phyloP scores from a whole-genome alignment of 2,329 filamentous ascomycete species.

The Mollisiaceae sp. region DNA sequence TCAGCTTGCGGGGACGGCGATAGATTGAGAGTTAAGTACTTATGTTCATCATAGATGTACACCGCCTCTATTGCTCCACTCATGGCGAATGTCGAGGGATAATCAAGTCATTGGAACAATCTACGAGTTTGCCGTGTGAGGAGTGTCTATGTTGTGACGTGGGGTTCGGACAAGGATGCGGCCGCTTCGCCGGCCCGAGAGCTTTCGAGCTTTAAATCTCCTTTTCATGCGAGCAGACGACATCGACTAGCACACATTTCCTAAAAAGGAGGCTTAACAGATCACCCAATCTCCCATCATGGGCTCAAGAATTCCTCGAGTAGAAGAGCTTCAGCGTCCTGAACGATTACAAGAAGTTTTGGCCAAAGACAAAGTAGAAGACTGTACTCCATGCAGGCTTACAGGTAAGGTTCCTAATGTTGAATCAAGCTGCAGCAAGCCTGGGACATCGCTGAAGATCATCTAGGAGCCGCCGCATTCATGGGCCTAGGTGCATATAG shows the following conservation, averaged over 20 bases:
- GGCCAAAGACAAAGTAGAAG: slow-evolving; percentile 46
- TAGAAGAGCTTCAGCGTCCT: slow-evolving; percentile 33
- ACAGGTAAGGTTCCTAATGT: slow-evolving; percentile 31
- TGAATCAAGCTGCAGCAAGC: not conserved
- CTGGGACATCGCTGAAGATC: slow-evolving; percentile 13
- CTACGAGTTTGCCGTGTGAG: too few species aligned
- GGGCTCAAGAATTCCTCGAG: slow-evolving; percentile 20
- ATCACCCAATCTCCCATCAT: not conserved
- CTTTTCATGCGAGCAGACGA: not conserved
- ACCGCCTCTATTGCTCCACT: slow-evolving; percentile 90
- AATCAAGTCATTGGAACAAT: slow-evolving; percentile 29
- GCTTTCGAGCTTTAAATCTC: not conserved
- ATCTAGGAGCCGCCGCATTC: slow-evolving; percentile 73
- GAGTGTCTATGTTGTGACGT: slow-evolving; percentile 10
- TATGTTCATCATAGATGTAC: slow-evolving; percentile 96
- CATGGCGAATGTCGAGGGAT: slow-evolving; percentile 57
- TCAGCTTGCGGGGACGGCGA: slow-evolving; percentile 61
- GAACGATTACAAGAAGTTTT: slow-evolving; percentile 38
- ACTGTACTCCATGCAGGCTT: slow-evolving; percentile 42
- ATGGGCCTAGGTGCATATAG: slow-evolving; percentile 78
- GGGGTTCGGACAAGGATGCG: slow-evolving; percentile 14
- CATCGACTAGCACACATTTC: not conserved
- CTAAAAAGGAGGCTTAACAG: not conserved
- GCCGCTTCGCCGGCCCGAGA: slow-evolving; percentile 23
- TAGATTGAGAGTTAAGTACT: slow-evolving; percentile 58